Evolutionary conservation across 139 green algal genomes (phyloP).

Genomic region (Chlorella sp.): DNA sequence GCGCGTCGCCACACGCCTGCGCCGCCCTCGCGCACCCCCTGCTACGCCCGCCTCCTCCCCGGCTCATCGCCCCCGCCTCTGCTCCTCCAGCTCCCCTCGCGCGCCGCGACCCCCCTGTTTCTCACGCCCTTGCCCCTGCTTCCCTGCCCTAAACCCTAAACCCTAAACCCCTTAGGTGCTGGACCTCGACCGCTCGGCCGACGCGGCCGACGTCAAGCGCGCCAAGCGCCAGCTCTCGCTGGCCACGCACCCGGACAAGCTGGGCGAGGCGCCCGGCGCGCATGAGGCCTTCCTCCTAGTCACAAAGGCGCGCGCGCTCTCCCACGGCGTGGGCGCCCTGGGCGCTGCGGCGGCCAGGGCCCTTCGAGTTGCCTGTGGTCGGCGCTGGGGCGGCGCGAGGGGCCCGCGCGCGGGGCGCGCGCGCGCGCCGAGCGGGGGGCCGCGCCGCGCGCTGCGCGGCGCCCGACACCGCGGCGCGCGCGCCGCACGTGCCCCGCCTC

Average conservation of each 20-base stretch:
- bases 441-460: no score
- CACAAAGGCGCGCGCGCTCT: constrained; percentile 9
- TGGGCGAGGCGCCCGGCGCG: constrained; percentile 18
- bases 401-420: no score
- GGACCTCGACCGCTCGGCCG: background rate
- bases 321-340: background rate
- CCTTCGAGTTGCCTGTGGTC: background rate
- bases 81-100: no score
- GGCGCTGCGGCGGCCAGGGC: background rate
- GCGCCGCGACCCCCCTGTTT: no score
- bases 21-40: no score
- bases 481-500: no score
- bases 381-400: no score
- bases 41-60: no score
- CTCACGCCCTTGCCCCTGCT: background rate
- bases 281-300: constrained; percentile 26
- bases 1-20: no score
- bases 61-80: no score
- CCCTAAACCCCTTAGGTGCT: constrained; percentile 2
- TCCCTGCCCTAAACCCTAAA: background rate
- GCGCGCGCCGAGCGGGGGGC: no score
- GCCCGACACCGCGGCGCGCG: no score
- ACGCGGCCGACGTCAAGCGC: constrained; percentile 9
- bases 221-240: constrained; percentile 29
- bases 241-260: constrained; percentile 38